Evolutionary conservation across 169 alveolate species (phyloP).

Genomic region (Theileria orientalis): DNA sequence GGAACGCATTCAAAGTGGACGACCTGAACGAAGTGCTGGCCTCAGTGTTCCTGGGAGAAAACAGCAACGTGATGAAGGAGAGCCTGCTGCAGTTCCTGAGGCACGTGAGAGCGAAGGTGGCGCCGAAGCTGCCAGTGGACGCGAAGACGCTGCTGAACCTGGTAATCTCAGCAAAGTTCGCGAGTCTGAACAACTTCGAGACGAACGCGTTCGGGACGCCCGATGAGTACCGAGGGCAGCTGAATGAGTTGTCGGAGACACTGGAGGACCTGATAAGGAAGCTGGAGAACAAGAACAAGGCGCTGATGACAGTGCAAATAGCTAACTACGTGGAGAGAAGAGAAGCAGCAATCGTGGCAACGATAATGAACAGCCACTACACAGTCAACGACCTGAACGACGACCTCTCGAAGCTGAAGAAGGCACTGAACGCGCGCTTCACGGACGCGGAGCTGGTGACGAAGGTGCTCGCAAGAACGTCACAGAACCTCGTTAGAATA

Average conservation of each 20-base stretch:
- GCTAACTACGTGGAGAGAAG: conserved; percentile 38
- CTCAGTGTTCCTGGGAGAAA: conserved; percentile 38
- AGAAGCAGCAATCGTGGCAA: conserved; percentile 11
- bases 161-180: conserved; percentile 35
- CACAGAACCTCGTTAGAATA: conserved; percentile 21
- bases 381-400: conserved; percentile 32
- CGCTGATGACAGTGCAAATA: conserved; percentile 19
- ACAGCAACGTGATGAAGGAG: conserved; percentile 31
- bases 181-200: conserved; percentile 35
- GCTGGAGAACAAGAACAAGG: conserved; percentile 34
- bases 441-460: conserved; percentile 42
- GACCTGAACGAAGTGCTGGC: conserved; percentile 21
- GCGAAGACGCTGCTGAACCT: conserved; percentile 25
- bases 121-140: conserved; percentile 50
- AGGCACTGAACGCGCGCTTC: conserved; percentile 29
- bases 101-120: conserved; percentile 37
- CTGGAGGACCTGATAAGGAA: conserved; percentile 44
- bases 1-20: conserved; percentile 11
- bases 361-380: conserved; percentile 14
- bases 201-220: conserved; percentile 21
- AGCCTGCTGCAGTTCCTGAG: conserved; percentile 39
- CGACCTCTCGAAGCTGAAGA: conserved; percentile 34
- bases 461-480: conserved; percentile 46
- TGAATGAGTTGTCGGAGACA: conserved; percentile 12
- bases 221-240: conserved; percentile 14